Base-by-base conservation (phyloP, 2,329 filamentous ascomycete species). In the Rhinocladiella mackenziei region DNA sequence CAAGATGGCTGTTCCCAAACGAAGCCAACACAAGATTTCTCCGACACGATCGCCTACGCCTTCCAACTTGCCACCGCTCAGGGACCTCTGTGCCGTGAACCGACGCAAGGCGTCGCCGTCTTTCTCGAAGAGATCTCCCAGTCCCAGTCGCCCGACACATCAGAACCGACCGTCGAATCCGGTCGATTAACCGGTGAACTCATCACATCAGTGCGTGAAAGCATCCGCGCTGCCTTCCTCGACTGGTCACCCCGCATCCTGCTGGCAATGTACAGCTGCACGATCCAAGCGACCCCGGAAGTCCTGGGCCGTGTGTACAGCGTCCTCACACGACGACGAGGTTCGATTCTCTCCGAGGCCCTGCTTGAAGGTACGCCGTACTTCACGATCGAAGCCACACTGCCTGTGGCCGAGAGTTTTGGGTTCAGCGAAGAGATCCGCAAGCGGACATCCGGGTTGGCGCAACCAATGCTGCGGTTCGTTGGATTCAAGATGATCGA, bases 221-320 rank as follows among this genome's bases (percentile, higher is more conserved):
- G 83, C n/a, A 88, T 98, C 50, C 79, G 83, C 38, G 74, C 83
- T 53, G 91, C 83, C 15, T 95, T 97, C 72, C 73, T 96, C 13
- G 92, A 97, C 72, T 98, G 92, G 92, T 91, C 84, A 28, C 86
- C 92, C 0, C 82, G 92, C n/a, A 78, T 98, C 56, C 80, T 97
- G 70, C 80, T 98, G 32, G 92, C 92, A 39, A 97, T 97, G 88
- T 98, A 98, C 71, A 88, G 81, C 43, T 95, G 91, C 64, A 92
- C 97, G 64, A 97, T 98, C 59, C 92, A 97, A 75, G 89, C 91
- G 20, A 63, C 57, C 80, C 81, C 89, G 58, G 92, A 97, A 66
- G 92, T 97, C 30, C 80, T 98, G 4, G 92, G 92, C 15, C 83
- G 88, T 20, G 92, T 97, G 23, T 98, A 98, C 73, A 87, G 86